Conservation (phyloP, 148 eudicot genomes). For the Diospyros lotus region DNA sequence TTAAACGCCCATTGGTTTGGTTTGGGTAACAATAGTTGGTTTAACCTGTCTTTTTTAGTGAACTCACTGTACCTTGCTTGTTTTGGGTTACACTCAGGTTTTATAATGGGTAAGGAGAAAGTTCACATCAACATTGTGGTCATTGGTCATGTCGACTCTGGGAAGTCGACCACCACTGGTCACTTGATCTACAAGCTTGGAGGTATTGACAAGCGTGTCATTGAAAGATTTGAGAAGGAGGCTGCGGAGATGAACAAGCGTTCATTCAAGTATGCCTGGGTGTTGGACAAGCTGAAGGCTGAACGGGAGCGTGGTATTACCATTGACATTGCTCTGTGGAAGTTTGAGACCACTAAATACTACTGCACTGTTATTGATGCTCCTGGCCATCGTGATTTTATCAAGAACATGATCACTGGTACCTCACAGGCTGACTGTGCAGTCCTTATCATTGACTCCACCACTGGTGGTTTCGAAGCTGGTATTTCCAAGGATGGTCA, state of each 20-base stretch:
- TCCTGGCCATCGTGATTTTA: constrained; percentile 37
- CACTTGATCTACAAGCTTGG: constrained; percentile 43
- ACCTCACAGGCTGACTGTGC: constrained; percentile 43
- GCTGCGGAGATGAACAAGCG: constrained; percentile 42
- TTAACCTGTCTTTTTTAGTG: background rate
- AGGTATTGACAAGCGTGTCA: constrained; percentile 44
- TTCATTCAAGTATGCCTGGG: constrained; percentile 43
- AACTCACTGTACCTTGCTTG: background rate
- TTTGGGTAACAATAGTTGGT: background rate
- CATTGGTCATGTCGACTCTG: constrained; percentile 39
- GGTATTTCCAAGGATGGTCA: constrained; percentile 49
- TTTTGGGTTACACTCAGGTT: background rate
- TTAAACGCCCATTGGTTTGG: background rate
- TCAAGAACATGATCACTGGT: constrained; percentile 43
- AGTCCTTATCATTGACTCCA: constrained; percentile 38
- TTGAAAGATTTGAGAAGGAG: constrained; percentile 39
- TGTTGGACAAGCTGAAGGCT: constrained; percentile 30
- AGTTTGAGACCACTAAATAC: constrained; percentile 34
- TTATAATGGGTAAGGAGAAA: constrained; percentile 33
- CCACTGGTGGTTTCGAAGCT: constrained; percentile 43
- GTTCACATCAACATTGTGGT: constrained; percentile 34
- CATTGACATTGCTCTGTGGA: constrained; percentile 36
- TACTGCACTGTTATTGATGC: constrained; percentile 41
- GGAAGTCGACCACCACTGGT: constrained; percentile 40
- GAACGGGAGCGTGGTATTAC: constrained; percentile 44